phyloP scores from a whole-genome alignment of 768 basidiomycete genomes.

The Rubroboletus pulcherrimus region DNA sequence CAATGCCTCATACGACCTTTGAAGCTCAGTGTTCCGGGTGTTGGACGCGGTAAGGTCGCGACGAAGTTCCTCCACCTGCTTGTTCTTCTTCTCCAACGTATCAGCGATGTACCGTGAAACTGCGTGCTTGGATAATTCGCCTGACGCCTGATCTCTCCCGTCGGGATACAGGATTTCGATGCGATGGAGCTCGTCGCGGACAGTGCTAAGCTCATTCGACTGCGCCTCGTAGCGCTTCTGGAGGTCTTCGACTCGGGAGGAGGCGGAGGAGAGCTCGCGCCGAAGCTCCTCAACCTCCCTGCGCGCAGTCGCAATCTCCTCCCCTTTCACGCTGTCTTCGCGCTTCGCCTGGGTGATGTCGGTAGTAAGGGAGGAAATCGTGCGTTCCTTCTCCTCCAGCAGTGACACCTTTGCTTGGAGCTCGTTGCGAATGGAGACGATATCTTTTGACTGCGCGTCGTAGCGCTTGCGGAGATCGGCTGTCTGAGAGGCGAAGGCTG shows the following conservation, averaged over 20 bases:
- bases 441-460: not conserved
- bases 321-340: not conserved
- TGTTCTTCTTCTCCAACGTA: not conserved
- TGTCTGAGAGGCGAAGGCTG: not conserved
- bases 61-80: constrained; percentile 1
- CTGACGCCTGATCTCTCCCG: too few species aligned
- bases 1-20: not conserved
- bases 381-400: constrained; percentile 1
- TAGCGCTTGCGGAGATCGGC: not conserved
- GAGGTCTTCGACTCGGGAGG: not conserved
- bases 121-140: not conserved
- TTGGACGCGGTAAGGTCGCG: not conserved
- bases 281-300: not conserved
- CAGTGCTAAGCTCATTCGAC: not conserved
- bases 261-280: not conserved
- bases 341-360: not conserved
- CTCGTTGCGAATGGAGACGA: not conserved
- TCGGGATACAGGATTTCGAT: not conserved
- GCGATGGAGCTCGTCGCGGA: not conserved
- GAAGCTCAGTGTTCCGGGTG: constrained; percentile 1
- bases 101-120: not conserved
- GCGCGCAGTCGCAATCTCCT: not conserved
- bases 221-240: not conserved
- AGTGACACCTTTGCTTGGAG: not conserved
- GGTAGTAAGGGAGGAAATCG: not conserved